A percentile compares a stretch with the other conserved stretches of the same genome.
Evolutionary conservation across 257 asterid genomes (phyloP).

Genomic region (Solanum peruvianum): DNA sequence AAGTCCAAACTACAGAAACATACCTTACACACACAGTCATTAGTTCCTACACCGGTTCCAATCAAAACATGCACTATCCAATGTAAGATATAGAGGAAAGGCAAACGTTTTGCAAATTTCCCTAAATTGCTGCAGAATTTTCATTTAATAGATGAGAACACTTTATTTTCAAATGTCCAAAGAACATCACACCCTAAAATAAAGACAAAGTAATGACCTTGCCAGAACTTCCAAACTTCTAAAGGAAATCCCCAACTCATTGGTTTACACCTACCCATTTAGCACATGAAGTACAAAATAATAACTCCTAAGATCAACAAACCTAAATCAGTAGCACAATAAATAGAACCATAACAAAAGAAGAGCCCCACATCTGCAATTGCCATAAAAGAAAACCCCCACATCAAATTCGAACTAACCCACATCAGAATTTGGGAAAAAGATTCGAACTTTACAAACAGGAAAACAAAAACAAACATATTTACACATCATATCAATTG

Average conservation of each 20-base stretch:
- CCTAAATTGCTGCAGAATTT: not conserved
- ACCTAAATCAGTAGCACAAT: not conserved
- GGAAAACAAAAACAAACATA: not conserved
- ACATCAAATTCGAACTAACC: constrained; percentile 3
- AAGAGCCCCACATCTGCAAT: not conserved
- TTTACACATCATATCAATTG: not conserved
- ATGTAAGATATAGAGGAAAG: not conserved
- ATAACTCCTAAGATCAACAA: not conserved
- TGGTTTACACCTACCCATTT: not conserved
- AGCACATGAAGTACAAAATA: not conserved
- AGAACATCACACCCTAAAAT: not conserved
- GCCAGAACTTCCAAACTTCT: not conserved
- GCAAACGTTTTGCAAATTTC: not conserved
- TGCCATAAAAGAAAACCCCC: not conserved
- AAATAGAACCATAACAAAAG: not conserved
- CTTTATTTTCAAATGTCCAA: not conserved
- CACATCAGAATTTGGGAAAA: not conserved
- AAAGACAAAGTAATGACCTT: not conserved
- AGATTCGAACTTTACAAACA: constrained; percentile 16
- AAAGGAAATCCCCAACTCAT: not conserved
- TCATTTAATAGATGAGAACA: not conserved
- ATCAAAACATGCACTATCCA: not conserved
- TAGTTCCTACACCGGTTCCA: not conserved
- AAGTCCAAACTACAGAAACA: not conserved
- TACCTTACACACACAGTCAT: not conserved